These are phyloP conservation scores for Dacryopinax primogenitus DNA, from an alignment of 768 basidiomycete genomes.

Conservation along the genomic window DNA sequence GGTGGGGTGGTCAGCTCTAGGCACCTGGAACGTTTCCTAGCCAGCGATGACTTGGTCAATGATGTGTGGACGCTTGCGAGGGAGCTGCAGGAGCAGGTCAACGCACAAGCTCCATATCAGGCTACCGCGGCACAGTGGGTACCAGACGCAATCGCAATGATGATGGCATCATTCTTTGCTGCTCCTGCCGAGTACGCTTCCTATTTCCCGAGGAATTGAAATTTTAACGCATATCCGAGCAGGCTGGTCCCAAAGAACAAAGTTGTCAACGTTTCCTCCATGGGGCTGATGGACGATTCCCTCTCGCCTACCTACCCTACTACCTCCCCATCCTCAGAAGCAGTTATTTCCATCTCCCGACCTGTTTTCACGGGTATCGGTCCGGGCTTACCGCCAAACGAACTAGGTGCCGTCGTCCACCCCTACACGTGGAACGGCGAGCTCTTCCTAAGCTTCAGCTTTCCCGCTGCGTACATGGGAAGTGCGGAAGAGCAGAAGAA, in stretches of 20 bases:
- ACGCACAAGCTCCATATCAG: not conserved
- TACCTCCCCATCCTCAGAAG: not conserved
- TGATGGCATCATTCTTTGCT: not conserved
- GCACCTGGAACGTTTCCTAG: not conserved
- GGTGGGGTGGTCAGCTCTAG: not conserved
- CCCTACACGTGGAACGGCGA: not conserved
- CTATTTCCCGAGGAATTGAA: not conserved
- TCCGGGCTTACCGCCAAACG: not conserved
- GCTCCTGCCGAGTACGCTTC: not conserved
- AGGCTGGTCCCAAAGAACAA: not conserved
- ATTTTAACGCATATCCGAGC: not conserved
- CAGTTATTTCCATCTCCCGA: not conserved
- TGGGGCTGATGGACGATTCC: conserved; percentile 5
- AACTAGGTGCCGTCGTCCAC: not conserved
- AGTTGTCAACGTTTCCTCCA: not conserved
- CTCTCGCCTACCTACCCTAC: not conserved
- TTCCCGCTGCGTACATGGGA: not conserved
- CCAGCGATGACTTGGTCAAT: not conserved
- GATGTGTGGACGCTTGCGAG: not conserved
- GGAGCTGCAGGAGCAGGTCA: not conserved
- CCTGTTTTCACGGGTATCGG: not conserved
- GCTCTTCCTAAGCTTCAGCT: not conserved
- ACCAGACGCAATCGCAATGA: not conserved
- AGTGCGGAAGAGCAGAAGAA: not conserved
- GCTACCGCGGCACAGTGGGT: not conserved